A percentile compares a stretch with the other conserved stretches of the same genome.
Conservation (phyloP, 2,329 filamentous ascomycete species). For the Diplodia scrobiculata region DNA sequence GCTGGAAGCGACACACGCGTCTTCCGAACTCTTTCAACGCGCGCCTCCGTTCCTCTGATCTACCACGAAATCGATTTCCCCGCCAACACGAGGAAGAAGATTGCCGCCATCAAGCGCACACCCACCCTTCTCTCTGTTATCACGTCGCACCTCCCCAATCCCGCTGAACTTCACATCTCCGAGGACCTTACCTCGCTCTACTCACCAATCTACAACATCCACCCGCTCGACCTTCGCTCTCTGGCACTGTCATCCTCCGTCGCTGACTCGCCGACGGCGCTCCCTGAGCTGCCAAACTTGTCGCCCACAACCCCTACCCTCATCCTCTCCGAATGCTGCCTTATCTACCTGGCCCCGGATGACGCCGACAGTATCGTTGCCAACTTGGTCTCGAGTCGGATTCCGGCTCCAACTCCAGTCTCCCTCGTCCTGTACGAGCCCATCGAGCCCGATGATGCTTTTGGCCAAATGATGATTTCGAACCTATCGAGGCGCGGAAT, state of each 20-base stretch:
- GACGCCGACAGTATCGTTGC: conserved; percentile 66
- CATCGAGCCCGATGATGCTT: conserved; percentile 77
- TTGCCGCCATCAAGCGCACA: conserved; percentile 47
- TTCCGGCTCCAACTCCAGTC: conserved; percentile 52
- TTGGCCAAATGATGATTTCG: conserved; percentile 87
- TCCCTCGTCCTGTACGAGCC: conserved; percentile 85
- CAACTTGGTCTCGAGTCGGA: conserved; percentile 40
- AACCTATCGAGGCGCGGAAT: conserved; percentile 85
- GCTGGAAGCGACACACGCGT: conserved; percentile 91
- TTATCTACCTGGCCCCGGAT: conserved; percentile 76
- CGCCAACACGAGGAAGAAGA: conserved; percentile 68
- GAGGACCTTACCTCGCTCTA: conserved; percentile 49
- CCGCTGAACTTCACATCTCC: conserved; percentile 43
- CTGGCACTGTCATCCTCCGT: conserved; percentile 44
- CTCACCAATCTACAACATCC: conserved; percentile 57
- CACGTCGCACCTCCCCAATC: conserved; percentile 38
- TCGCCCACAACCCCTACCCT: conserved; percentile 70
- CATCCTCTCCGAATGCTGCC: conserved; percentile 89
- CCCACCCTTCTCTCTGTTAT: conserved; percentile 34
- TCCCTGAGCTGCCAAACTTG: conserved; percentile 47
- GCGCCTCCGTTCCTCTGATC: conserved; percentile 54
- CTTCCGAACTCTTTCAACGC: conserved; percentile 68
- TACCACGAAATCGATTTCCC: conserved; percentile 96
- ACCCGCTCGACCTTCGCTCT: conserved; percentile 67
- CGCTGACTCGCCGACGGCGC: conserved; percentile 32